Base-by-base conservation (phyloP, 2,329 filamentous ascomycete genomes). In the Cylindrodendrum hubeiense region DNA sequence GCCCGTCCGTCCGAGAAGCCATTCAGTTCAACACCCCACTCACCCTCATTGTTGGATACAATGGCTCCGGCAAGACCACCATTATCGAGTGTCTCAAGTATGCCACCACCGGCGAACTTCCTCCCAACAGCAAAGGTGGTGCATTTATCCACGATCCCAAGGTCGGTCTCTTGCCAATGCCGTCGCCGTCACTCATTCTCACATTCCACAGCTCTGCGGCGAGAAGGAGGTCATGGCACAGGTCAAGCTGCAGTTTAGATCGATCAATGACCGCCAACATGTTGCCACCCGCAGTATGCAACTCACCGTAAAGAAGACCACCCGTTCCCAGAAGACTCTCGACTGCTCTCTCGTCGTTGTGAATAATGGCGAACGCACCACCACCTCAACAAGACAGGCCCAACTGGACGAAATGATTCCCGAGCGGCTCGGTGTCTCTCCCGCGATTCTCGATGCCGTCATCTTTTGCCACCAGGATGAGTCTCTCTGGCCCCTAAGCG, bases 381-480 rank as follows among this genome's bases (percentile, higher is more conserved):
- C 91, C 5, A 88, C 95, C 37, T 98, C 95, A 2, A 93, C 92
- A 3, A 90, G 92, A 44, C 90, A 93, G 19, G 90, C 90, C 10
- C 93, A 98, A 71, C 86, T 98, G 34, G 93, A 98, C 78, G 86
- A 90, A 69, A 88, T 95, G 71, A 91, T 99, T 78, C 94, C 95
- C 0, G 89, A 93, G 71, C 92, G 93, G 70, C 86, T 99, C 1
- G 96, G 96, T 39, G 96, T 98, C 4, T 96, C 94, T 2, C 90
- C 91, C 60, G 95, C 96, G 13, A 91, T 99, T 60, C 86, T 99
- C 26, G 95, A 98, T 71, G 92, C 92, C 63, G 96, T 99, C 77
- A 98, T 99, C 71, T 99, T 99, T 81, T 99, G 96, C 78, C 96
- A 99, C 76, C 96, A 99, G 77, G 96, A 99, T 77, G 96, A 99